These are phyloP conservation scores for Colletotrichum sp. DNA, from an alignment of 2,329 filamentous ascomycete genomes.

Conservation along the genomic window DNA sequence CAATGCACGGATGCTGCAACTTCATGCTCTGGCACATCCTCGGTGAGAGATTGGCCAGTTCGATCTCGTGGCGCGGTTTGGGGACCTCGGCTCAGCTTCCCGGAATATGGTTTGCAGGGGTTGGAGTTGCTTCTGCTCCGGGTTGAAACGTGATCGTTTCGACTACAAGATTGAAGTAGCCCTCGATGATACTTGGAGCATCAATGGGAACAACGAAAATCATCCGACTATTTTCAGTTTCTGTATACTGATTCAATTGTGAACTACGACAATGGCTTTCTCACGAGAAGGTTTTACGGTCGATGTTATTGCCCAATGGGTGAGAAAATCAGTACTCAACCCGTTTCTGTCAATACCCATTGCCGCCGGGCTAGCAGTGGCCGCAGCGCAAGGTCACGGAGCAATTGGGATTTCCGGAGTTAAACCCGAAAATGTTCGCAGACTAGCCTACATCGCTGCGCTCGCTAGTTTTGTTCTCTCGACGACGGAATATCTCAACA, in stretches of 20 bases:
- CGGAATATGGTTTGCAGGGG: not conserved
- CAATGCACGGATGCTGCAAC: not conserved
- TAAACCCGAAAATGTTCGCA: not conserved
- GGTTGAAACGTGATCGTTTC: constrained; percentile 16
- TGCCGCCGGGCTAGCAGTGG: constrained; percentile 16
- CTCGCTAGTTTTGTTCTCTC: constrained; percentile 21
- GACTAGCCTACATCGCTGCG: constrained; percentile 10
- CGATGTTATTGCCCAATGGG: constrained; percentile 23
- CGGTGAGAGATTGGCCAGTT: not conserved
- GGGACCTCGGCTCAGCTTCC: not conserved
- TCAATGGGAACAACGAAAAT: not conserved
- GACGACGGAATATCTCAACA: constrained; percentile 26
- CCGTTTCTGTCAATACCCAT: constrained; percentile 22
- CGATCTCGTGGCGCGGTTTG: not conserved
- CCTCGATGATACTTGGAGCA: not conserved
- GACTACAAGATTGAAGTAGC: not conserved
- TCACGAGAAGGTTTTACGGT: constrained; percentile 29
- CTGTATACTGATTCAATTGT: not conserved
- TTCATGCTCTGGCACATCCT: not conserved
- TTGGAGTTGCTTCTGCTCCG: not conserved
- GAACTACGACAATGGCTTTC: not conserved
- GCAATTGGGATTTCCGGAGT: not conserved
- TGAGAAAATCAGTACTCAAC: constrained; percentile 25
- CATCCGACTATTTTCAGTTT: not conserved
- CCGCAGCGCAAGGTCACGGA: not conserved